A percentile compares a stretch with the other conserved stretches of the same genome.
Evolutionary conservation across 208 protist species (phyloP).

Genomic region (Wallacemonas sp.): DNA sequence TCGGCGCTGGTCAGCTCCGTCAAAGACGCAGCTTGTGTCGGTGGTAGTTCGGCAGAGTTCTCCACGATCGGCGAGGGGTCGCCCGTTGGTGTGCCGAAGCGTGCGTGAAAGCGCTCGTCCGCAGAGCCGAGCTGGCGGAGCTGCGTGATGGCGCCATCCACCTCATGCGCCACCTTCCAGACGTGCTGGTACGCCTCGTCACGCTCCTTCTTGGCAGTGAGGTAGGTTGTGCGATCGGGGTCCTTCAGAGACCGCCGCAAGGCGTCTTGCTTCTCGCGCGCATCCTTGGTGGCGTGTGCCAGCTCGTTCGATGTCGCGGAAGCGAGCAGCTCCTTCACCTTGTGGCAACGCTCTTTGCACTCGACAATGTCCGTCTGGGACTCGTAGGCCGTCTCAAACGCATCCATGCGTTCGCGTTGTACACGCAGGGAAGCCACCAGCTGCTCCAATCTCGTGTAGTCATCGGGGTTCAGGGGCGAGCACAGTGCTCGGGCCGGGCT

Average conservation of each 20-base stretch:
- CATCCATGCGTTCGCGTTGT: conserved; percentile 5
- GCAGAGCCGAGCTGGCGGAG: conserved; percentile 41
- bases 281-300: conserved; percentile 28
- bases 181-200: conserved; percentile 40
- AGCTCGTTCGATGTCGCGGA: conserved; percentile 43
- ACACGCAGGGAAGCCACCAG: conserved; percentile 5
- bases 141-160: conserved; percentile 38
- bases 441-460: conserved; percentile 14
- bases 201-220: conserved; percentile 32
- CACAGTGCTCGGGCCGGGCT: conserved; percentile 11
- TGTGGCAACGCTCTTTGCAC: conserved; percentile 26
- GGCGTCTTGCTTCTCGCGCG: conserved; percentile 38
- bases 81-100: conserved; percentile 23
- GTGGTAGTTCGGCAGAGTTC: too few relatives aligned
- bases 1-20: too few relatives aligned
- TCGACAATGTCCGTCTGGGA: conserved; percentile 40
- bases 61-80: too few relatives aligned
- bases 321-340: conserved; percentile 39
- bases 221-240: conserved; percentile 39
- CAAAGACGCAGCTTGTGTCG: too few relatives aligned
- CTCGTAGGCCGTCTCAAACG: conserved; percentile 16
- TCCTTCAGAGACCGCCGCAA: conserved; percentile 38
- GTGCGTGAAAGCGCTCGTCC: conserved; percentile 42
- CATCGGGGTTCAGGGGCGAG: not conserved
- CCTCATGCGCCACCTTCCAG: conserved; percentile 38